These are phyloP conservation scores for Tarenaya hassleriana DNA, from an alignment of 345 rosid genomes.

Conservation along the genomic window DNA sequence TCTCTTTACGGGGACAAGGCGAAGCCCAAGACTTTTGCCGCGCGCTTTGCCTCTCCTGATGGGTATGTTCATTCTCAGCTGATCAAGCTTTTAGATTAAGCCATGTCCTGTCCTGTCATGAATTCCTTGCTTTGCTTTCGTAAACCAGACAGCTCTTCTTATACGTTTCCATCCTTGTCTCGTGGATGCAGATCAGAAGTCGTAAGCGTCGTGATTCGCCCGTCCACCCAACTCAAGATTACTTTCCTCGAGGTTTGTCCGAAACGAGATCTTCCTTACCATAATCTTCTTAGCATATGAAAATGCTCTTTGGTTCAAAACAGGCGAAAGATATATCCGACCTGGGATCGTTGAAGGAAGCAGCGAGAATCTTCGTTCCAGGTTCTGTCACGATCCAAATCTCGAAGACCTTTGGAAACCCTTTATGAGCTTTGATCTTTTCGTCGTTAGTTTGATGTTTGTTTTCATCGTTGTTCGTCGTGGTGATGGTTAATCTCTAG, in stretches of 20 bases:
- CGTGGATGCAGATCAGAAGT: conserved; percentile 67
- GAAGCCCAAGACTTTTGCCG: conserved; percentile 72
- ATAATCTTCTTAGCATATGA: conserved; percentile 4
- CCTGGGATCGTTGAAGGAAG: conserved; percentile 78
- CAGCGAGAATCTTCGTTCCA: conserved; percentile 80
- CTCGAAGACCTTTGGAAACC: background rate
- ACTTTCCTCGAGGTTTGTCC: conserved; percentile 83
- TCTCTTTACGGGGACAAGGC: conserved; percentile 92
- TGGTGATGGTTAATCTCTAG: conserved; percentile 18
- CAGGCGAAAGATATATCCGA: conserved; percentile 85
- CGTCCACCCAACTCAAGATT: conserved; percentile 82
- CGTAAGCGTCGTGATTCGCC: conserved; percentile 65
- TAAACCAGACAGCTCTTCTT: background rate
- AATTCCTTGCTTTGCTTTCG: too few species aligned
- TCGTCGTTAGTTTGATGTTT: background rate
- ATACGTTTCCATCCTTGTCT: background rate
- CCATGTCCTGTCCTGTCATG: too few species aligned
- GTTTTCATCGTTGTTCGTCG: conserved; percentile 8
- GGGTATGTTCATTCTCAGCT: conserved; percentile 40
- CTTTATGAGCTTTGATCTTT: conserved; percentile 1
- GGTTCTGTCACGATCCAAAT: conserved; percentile 34
- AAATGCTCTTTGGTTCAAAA: conserved; percentile 15
- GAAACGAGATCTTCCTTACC: conserved; percentile 9
- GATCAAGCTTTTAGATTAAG: background rate
- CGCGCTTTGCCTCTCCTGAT: conserved; percentile 78